Evolutionary conservation across 1,284 basidiomycete genomes (phyloP).

Genomic region (Porogramme epimiltina): DNA sequence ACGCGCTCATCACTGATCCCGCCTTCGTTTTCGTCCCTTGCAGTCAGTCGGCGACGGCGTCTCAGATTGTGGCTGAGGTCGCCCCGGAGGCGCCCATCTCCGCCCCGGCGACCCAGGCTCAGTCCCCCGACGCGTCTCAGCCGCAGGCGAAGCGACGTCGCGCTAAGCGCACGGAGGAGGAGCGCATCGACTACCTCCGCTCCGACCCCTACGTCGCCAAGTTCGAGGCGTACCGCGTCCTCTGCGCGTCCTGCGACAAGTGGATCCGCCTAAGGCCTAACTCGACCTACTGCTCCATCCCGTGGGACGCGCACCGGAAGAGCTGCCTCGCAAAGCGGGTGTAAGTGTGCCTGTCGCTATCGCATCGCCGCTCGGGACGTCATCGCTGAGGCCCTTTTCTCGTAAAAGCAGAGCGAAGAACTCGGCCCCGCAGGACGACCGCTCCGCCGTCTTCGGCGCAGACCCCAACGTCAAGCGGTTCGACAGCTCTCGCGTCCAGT

Average conservation of each 20-base stretch:
- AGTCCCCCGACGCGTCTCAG: slow-evolving; percentile 19
- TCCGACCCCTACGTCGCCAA: slow-evolving; percentile 75
- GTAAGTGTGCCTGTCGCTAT: slow-evolving; percentile 37
- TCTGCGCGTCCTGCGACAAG: slow-evolving; percentile 77
- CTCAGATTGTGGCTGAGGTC: slow-evolving; percentile 8
- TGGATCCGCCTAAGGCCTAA: slow-evolving; percentile 82
- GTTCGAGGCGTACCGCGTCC: slow-evolving; percentile 77
- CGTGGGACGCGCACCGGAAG: slow-evolving; percentile 79
- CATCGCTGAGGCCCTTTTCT: slow-evolving; percentile 8
- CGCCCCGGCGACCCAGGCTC: slow-evolving; percentile 2
- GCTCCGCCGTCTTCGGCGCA: slow-evolving; percentile 54
- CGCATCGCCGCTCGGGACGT: background rate
- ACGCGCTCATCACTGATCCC: background rate
- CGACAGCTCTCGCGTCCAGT: slow-evolving; percentile 68
- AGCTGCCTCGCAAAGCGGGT: slow-evolving; percentile 75
- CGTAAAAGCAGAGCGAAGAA: slow-evolving; percentile 26
- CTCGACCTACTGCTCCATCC: slow-evolving; percentile 82
- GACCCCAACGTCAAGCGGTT: slow-evolving; percentile 71
- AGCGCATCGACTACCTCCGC: slow-evolving; percentile 73
- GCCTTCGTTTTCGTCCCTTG: background rate
- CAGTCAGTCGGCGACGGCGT: slow-evolving; percentile 27
- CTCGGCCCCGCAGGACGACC: slow-evolving; percentile 49
- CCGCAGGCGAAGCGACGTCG: slow-evolving; percentile 52
- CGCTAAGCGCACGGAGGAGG: slow-evolving; percentile 76
- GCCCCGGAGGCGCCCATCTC: slow-evolving; percentile 20